Base-by-base conservation (phyloP, 2,329 filamentous ascomycete genomes). In the Cladophialophora yegresii region DNA sequence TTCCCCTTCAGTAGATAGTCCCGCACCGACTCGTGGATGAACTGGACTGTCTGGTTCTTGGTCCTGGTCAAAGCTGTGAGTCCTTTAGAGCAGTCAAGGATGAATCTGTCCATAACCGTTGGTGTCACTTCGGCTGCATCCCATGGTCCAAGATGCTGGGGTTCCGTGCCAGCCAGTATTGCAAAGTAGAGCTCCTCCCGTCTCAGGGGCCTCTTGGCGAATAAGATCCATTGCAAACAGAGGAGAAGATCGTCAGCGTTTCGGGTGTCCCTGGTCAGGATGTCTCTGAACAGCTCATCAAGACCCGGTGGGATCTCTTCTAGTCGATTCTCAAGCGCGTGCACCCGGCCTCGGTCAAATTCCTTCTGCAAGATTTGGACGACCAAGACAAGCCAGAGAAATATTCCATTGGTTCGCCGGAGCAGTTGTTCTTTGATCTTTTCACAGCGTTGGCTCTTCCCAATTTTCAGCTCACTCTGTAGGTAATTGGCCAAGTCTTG, bases 71-170 rank as follows among this genome's bases (percentile, higher is more conserved):
- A 10, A 23, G 66, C 69, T 0, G 77, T 79, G 5, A 85, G 73
- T 0, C 84, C 83, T 68, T 85, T 85, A 0, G 84, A 85, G 0
- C 73, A 78, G 33, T 72, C 73, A 0, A 79, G 70, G 0, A 84
- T 73, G 22, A 75, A 80, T 2, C 62, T 71, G 0, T 69, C 51
- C 47, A 81, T 77, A 1, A 56, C 66, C 0, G 71, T 60, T 6
- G 65, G 50, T 0, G 70, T 62, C 0, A 62, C 61, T 0, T 65
- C 55, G 0, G 74, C 69, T 1, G 68, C 63, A 33, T 77, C 70
- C 58, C 69, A 73, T 28, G 33, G 32, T 6, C 32, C 57, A 50
- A 66, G 12, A 16, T 22, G 50, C 9, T 70, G 58, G n/a, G 72
- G 68, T 28, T 74, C 68, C 9, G 58, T 66, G 5, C 74, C 75